Evolutionary conservation across 352 stramenopile species (phyloP).

Genomic region (Pythium brachiatum): DNA sequence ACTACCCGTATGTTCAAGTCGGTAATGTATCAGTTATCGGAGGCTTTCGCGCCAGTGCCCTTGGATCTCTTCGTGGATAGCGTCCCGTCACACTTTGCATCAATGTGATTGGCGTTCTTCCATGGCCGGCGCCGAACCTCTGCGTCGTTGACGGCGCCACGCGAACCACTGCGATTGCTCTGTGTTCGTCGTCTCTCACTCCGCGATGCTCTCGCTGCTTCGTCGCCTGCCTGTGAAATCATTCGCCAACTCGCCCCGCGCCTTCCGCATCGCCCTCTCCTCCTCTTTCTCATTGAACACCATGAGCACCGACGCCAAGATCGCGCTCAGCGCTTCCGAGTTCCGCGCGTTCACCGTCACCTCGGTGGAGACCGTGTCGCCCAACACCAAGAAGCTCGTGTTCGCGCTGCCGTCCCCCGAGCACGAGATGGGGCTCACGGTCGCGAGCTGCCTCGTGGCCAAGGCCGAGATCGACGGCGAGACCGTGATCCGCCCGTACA

Average conservation of each 20-base stretch:
- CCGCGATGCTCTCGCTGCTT: constrained; percentile 1
- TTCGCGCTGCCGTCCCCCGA: constrained; percentile 52
- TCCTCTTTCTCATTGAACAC: background rate
- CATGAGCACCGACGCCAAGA: constrained; percentile 16
- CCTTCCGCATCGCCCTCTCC: background rate
- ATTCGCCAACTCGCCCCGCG: constrained; percentile 11
- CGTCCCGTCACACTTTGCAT: background rate
- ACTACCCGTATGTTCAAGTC: background rate
- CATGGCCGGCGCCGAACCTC: background rate
- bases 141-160: background rate
- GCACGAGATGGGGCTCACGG: constrained; percentile 63
- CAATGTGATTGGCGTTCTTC: constrained; percentile 7
- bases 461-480: constrained; percentile 62
- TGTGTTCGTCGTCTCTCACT: background rate
- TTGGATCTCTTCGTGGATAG: background rate
- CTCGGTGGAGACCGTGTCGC: constrained; percentile 57
- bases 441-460: constrained; percentile 61
- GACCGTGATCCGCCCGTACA: constrained; percentile 78
- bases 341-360: constrained; percentile 65
- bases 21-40: background rate
- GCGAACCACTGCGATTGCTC: background rate
- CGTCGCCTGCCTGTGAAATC: background rate
- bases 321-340: constrained; percentile 49
- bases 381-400: constrained; percentile 60
- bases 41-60: background rate